Conservation (phyloP, 179 eudicot genomes). For the Spergularia azorica region DNA sequence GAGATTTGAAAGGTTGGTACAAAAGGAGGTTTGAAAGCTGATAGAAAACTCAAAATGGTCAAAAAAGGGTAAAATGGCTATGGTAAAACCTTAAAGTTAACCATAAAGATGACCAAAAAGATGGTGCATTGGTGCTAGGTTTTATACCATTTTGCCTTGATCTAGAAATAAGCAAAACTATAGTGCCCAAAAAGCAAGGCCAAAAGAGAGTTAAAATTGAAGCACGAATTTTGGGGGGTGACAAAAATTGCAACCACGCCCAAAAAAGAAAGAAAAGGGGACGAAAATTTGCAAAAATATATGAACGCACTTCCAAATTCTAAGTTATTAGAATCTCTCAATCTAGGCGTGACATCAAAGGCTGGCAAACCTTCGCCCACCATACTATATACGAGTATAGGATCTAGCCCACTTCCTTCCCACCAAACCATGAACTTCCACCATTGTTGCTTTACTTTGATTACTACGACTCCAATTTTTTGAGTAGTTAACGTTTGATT, state of each 20-base stretch:
- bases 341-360: slow-evolving; percentile 39
- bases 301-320: background rate
- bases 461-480: too few relatives aligned
- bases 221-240: slow-evolving; percentile 32
- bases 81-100: slow-evolving; percentile 31
- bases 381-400: background rate
- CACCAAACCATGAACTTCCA: slow-evolving; percentile 17
- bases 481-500: too few relatives aligned
- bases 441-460: background rate
- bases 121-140: background rate
- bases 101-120: slow-evolving; percentile 20
- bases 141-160: slow-evolving; percentile 15
- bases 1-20: background rate
- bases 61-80: slow-evolving; percentile 30
- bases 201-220: slow-evolving; percentile 27
- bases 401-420: slow-evolving; percentile 20
- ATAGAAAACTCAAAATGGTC: slow-evolving; percentile 21
- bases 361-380: slow-evolving; percentile 34
- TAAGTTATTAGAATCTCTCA: background rate
- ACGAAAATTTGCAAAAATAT: background rate
- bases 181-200: slow-evolving; percentile 24
- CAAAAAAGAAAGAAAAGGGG: slow-evolving; percentile 24
- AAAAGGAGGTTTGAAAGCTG: slow-evolving; percentile 17
- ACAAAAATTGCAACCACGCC: slow-evolving; percentile 26
- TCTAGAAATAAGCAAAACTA: slow-evolving; percentile 28